A percentile compares a stretch with the other conserved stretches of the same genome.
Evolutionary conservation across 2,329 filamentous ascomycete species (phyloP).

Genomic region (Penicillium concentricum): DNA sequence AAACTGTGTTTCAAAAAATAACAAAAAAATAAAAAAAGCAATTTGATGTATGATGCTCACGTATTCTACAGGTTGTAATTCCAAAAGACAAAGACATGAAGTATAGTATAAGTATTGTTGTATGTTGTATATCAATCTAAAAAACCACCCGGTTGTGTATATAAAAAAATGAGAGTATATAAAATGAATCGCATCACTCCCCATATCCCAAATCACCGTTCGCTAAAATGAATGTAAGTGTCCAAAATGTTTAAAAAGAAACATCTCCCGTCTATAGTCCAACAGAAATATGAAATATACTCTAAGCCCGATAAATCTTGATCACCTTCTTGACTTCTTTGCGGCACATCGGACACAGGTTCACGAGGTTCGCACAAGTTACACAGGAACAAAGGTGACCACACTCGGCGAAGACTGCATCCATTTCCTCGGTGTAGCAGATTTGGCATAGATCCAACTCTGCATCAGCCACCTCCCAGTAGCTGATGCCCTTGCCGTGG

Average conservation of each 20-base stretch:
- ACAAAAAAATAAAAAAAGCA: not conserved
- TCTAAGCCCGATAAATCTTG: constrained; percentile 54
- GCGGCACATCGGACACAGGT: constrained; percentile 61
- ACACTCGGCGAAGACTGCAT: constrained; percentile 62
- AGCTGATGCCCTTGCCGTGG: constrained; percentile 61
- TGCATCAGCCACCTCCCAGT: constrained; percentile 62
- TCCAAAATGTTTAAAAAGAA: not conserved
- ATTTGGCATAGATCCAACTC: constrained; percentile 60
- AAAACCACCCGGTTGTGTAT: constrained; percentile 2
- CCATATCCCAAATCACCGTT: not conserved
- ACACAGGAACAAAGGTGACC: constrained; percentile 63
- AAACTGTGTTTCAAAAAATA: constrained; percentile 13
- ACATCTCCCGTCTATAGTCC: not conserved
- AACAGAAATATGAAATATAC: not conserved
- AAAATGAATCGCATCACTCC: not conserved
- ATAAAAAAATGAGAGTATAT: constrained; percentile 5
- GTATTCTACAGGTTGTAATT: too few species aligned
- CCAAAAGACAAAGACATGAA: too few species aligned
- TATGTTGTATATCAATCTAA: constrained; percentile 13
- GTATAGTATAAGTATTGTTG: not conserved
- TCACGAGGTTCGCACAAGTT: constrained; percentile 58
- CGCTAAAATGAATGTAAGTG: constrained; percentile 7
- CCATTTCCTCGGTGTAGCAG: constrained; percentile 60
- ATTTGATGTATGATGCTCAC: not conserved
- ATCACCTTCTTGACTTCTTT: constrained; percentile 57